These are phyloP conservation scores for Clausena lansium DNA, from an alignment of 345 rosid species.

Conservation along the genomic window DNA sequence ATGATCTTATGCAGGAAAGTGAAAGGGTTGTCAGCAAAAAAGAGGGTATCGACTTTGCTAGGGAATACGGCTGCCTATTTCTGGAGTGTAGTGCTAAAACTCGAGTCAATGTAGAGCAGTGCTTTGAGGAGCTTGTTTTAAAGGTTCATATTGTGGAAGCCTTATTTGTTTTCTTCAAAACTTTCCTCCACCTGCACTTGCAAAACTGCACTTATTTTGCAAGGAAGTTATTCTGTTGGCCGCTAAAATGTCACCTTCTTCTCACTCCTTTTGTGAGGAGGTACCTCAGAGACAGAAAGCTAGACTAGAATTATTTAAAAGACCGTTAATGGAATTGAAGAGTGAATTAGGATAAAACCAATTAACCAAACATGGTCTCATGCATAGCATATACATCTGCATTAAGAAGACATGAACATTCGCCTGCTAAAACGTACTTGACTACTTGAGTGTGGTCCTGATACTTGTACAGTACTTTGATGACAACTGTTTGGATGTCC, in stretches of 20 bases:
- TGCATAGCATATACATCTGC: neutral
- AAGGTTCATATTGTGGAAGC: slow-evolving; percentile 42
- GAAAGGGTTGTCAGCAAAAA: slow-evolving; percentile 88
- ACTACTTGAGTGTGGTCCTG: neutral
- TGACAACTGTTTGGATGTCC: neutral
- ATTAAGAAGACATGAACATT: neutral
- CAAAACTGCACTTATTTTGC: neutral
- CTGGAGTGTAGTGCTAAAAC: slow-evolving; percentile 97
- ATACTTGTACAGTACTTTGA: neutral
- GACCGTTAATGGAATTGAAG: neutral
- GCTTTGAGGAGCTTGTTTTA: slow-evolving; percentile 95
- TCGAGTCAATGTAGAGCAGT: slow-evolving; percentile 80
- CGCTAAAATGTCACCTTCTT: neutral
- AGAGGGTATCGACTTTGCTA: slow-evolving; percentile 86
- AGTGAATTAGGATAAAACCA: neutral
- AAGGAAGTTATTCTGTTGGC: neutral
- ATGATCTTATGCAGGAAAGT: slow-evolving; percentile 62
- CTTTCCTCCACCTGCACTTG: neutral
- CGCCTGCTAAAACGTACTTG: neutral
- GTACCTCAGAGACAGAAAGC: neutral
- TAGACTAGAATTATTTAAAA: neutral
- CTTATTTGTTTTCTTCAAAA: neutral
- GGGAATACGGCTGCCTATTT: slow-evolving; percentile 89
- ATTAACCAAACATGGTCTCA: neutral
- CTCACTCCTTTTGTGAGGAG: neutral